Conservation (phyloP, 2,329 filamentous ascomycete genomes). For the Alternaria brassicae region DNA sequence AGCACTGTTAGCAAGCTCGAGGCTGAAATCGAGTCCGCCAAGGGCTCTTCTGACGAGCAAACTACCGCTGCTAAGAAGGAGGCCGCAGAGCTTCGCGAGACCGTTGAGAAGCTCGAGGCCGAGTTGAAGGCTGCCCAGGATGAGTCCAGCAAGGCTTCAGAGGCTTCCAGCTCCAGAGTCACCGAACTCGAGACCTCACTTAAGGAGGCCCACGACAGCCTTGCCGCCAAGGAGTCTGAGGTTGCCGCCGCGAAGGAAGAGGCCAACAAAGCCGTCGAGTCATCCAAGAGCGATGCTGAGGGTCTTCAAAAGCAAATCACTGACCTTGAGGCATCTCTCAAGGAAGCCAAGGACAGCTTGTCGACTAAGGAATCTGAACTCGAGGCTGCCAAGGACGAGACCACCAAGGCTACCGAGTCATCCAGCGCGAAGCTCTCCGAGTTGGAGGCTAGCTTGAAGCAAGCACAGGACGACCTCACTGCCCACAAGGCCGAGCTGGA, state of each 20-base stretch:
- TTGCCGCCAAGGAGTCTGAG: conserved; percentile 33
- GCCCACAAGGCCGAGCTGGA: conserved; percentile 34
- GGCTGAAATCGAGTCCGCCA: conserved; percentile 22
- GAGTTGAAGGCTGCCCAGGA: conserved; percentile 25
- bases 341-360: conserved; percentile 17
- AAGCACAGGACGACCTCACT: conserved; percentile 30
- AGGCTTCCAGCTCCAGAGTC: conserved; percentile 30
- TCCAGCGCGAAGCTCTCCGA: conserved; percentile 31
- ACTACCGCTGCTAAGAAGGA: conserved; percentile 22
- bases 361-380: conserved; percentile 26
- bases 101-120: conserved; percentile 22
- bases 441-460: conserved; percentile 32
- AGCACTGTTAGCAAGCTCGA: conserved; percentile 40
- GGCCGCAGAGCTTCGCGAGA: conserved; percentile 18
- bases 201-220: conserved; percentile 25
- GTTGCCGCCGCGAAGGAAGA: conserved; percentile 30
- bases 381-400: conserved; percentile 22
- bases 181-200: conserved; percentile 33
- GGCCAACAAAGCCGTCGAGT: conserved; percentile 26
- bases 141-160: conserved; percentile 27
- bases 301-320: conserved; percentile 27
- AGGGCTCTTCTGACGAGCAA: conserved; percentile 24
- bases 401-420: conserved; percentile 26
- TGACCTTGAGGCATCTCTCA: conserved; percentile 27
- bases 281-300: conserved; percentile 24